phyloP scores from a whole-genome alignment of 2,329 filamentous ascomycete genomes.

The Xylaria digitata region DNA sequence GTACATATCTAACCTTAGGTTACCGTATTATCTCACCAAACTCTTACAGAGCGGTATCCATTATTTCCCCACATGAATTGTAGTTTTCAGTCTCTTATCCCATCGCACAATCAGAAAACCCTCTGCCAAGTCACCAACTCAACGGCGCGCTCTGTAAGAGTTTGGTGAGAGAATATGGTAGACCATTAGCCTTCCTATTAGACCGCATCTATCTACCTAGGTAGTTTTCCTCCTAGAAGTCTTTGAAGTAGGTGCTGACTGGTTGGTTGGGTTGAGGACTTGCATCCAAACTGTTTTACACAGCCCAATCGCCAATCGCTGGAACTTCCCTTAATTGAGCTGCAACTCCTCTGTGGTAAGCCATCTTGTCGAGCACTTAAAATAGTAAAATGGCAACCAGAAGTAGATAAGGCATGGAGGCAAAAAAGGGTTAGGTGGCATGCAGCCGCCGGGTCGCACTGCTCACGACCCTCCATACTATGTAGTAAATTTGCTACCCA shows the following conservation, averaged over 20 bases:
- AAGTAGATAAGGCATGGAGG: conserved; percentile 5
- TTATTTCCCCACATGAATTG: too few species aligned
- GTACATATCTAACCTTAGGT: too few species aligned
- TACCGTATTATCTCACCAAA: too few species aligned
- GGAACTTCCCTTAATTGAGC: neutral
- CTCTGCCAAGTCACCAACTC: too few species aligned
- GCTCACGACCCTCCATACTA: neutral
- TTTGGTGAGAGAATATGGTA: neutral
- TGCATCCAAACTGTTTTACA: conserved; percentile 3
- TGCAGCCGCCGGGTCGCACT: conserved; percentile 24
- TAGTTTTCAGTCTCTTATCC: too few species aligned
- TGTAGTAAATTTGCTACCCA: conserved; percentile 16
- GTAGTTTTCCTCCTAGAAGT: neutral
- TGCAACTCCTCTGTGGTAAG: too few species aligned
- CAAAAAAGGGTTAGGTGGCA: conserved; percentile 6
- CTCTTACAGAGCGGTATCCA: too few species aligned
- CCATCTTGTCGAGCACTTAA: conserved; percentile 17
- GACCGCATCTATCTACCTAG: too few species aligned
- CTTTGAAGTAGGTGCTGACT: conserved; percentile 9
- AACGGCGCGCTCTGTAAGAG: too few species aligned
- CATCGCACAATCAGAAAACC: too few species aligned
- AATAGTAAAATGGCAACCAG: conserved; percentile 16
- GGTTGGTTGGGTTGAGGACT: conserved; percentile 1
- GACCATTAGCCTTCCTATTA: neutral
- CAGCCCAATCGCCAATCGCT: neutral